Percentiles rank a stretch among this genome's conserved stretches.
Conservation (phyloP, 2,329 filamentous ascomycete species). For the Talaromyces sp. region DNA sequence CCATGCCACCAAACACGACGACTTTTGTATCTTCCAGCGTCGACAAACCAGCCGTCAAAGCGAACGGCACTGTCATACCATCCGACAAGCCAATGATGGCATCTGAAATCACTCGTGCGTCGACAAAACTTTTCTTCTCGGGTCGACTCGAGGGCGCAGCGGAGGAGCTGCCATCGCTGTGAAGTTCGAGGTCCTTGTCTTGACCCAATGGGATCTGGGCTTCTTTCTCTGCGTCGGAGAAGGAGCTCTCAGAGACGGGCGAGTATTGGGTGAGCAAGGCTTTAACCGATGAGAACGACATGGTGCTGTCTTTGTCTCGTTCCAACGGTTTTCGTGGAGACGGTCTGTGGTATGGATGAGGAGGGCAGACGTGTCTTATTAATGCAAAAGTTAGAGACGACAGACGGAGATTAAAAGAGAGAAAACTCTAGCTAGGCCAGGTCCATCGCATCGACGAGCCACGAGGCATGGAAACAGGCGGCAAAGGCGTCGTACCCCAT, state of each 20-base stretch:
- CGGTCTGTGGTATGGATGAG: background rate
- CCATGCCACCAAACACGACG: constrained; percentile 69
- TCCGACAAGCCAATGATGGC: constrained; percentile 74
- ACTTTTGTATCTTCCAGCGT: constrained; percentile 61
- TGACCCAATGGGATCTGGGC: constrained; percentile 13
- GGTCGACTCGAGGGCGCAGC: background rate
- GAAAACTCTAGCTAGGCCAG: background rate
- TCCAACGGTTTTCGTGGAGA: too few species aligned
- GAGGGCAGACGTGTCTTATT: background rate
- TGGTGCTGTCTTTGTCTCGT: background rate
- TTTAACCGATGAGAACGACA: constrained; percentile 19
- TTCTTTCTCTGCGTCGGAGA: constrained; percentile 17
- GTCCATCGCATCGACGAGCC: background rate
- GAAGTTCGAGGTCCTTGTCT: constrained; percentile 4
- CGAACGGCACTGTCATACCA: constrained; percentile 76
- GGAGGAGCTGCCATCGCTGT: background rate
- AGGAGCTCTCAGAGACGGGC: constrained; percentile 16
- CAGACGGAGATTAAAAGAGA: background rate
- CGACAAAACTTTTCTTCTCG: constrained; percentile 25
- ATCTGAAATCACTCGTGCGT: constrained; percentile 48
- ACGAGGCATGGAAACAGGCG: constrained; percentile 1
- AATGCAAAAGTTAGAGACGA: background rate
- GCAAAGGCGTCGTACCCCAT: background rate
- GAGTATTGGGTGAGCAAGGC: constrained; percentile 18
- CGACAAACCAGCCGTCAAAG: constrained; percentile 67